Evolutionary conservation across 208 protist species (phyloP).

Genomic region (Phytomonas serpens): DNA sequence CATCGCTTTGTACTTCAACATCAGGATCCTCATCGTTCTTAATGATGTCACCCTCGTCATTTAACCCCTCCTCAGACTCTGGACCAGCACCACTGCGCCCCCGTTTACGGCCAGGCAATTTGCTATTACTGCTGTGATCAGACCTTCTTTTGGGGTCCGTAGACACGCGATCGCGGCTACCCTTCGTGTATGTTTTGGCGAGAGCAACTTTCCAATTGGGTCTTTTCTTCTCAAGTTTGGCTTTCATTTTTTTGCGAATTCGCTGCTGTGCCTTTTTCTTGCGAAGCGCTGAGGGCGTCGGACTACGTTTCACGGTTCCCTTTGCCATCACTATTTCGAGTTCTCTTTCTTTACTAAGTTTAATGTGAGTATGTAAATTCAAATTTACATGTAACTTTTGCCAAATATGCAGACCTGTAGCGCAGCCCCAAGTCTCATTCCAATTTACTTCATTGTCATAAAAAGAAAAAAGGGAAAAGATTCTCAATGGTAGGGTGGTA

Average conservation of each 20-base stretch:
- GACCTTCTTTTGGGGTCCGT: constrained; percentile 15
- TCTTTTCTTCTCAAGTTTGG: constrained; percentile 62
- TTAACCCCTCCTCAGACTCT: not conserved
- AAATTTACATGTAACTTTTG: constrained; percentile 5
- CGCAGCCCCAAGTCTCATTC: not conserved
- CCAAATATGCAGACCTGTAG: constrained; percentile 5
- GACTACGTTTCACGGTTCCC: constrained; percentile 63
- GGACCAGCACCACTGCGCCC: constrained; percentile 8
- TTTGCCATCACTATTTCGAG: constrained; percentile 44
- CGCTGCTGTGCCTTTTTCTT: constrained; percentile 86
- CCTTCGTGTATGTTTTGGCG: constrained; percentile 45
- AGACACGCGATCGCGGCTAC: constrained; percentile 7
- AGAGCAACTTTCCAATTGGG: constrained; percentile 73
- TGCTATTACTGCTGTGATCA: constrained; percentile 11
- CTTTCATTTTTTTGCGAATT: constrained; percentile 80
- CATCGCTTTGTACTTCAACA: constrained; percentile 81
- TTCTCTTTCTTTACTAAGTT: not conserved
- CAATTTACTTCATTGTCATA: constrained; percentile 1
- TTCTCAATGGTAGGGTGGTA: constrained; percentile 1
- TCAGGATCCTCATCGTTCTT: constrained; percentile 30
- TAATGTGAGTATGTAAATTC: not conserved
- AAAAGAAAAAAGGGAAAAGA: constrained; percentile 10
- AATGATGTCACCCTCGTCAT: constrained; percentile 13
- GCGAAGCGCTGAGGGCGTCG: constrained; percentile 72
- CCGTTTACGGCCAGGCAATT: constrained; percentile 32